Conservation (phyloP, 1,139 yeast species). For the Saccharomycopsis crataegensis region DNA sequence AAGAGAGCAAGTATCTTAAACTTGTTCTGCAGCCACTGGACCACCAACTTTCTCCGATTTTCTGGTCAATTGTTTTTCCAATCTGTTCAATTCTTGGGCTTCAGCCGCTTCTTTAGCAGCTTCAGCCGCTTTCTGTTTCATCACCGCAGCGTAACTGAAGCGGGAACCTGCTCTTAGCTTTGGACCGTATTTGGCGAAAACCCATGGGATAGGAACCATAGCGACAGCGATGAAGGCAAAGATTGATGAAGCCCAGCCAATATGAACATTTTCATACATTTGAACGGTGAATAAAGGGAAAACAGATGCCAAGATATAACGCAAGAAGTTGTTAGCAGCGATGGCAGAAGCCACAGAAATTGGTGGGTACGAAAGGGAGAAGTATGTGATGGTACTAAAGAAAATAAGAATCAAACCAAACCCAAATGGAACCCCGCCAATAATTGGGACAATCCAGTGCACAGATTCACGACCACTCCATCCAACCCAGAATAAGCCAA, state of each 20-base stretch:
- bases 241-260: constrained; percentile 74
- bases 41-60: not conserved
- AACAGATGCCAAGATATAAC: constrained; percentile 51
- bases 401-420: constrained; percentile 67
- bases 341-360: constrained; percentile 65
- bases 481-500: constrained; percentile 72
- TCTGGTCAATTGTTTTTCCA: not conserved
- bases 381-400: constrained; percentile 64
- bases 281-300: constrained; percentile 72
- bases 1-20: not conserved
- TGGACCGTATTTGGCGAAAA: constrained; percentile 49
- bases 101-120: constrained; percentile 1
- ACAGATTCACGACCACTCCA: constrained; percentile 61
- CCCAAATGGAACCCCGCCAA: constrained; percentile 72
- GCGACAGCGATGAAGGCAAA: constrained; percentile 67
- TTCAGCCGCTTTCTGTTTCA: constrained; percentile 1
- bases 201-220: constrained; percentile 66
- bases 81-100: constrained; percentile 1
- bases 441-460: constrained; percentile 77
- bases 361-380: constrained; percentile 71
- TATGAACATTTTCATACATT: constrained; percentile 59
- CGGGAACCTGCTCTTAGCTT: constrained; percentile 43
- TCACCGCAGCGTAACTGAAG: constrained; percentile 40
- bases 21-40: not conserved
- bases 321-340: constrained; percentile 69